Base-by-base conservation (phyloP, 345 rosid species). In the Durio zibethinus region DNA sequence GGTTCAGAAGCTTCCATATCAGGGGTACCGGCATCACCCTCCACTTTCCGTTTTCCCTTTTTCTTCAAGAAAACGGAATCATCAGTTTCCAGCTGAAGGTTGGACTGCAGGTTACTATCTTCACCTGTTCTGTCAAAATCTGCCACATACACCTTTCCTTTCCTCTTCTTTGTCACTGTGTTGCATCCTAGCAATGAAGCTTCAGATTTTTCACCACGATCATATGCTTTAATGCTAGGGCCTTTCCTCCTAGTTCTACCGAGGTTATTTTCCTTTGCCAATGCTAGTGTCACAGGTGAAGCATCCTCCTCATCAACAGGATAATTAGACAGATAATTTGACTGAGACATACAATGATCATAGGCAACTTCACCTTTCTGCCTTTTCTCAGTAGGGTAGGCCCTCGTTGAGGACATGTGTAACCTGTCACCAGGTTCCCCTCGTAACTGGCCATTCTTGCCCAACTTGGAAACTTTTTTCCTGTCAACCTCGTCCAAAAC, bases 41-140 rank as follows among this genome's bases (percentile, higher is more conserved):
- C 94, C 72, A 84, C 25, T 82, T 92, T 95, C 87, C 82, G 88
- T 85, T 89, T 92, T 33, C 89, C 93, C 77, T 88, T 91, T 83
- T 84, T 92, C 88, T 88, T 93, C 82, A 80, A 73, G 74, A 83
- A 78, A 83, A 75, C 29, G 68, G 86, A 73, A 63, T 85, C 89
- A 76, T 87, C 85, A 75, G 83, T 57, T 61, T 88, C 87, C 85
- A 66, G 89, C 74, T 68, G 80, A 79, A 74, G 62, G 35, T 56
- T 77, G 27, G 78, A 60, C 66, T 63, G 83, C 84, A 81, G 72
- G 27, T 82, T 79, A 77, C 85, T 78, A 80, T 83, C 82, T 38
- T 84, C 92, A 73, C 82, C 85, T 76, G 78, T 84, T 77, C 83
- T 81, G 60, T 85, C 89, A 77, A 77, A 56, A 54, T 81, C 86